Percentiles rank a stretch among this genome's conserved stretches.
These are phyloP conservation scores for Acacia acuminata DNA, from an alignment of 306 rosid genomes.

Conservation along the genomic window DNA sequence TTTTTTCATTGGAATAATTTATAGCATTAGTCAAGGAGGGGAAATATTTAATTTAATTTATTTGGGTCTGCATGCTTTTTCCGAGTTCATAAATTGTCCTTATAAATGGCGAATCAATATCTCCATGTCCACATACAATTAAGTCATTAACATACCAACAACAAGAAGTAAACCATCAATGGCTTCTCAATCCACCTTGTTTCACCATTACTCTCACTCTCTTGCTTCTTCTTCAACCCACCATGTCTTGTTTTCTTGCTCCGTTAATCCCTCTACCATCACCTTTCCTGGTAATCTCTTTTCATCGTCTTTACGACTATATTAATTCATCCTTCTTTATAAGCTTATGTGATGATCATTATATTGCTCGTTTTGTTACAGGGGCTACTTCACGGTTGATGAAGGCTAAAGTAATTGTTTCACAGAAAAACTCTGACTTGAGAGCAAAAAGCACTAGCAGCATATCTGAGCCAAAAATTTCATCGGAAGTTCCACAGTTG, in stretches of 20 bases:
- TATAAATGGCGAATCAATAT: too few species aligned
- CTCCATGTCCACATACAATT: too few species aligned
- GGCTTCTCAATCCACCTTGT: neutral
- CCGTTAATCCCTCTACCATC: neutral
- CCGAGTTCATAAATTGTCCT: too few species aligned
- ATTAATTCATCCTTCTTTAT: neutral
- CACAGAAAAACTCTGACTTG: neutral
- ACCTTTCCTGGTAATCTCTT: neutral
- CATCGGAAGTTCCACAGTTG: neutral
- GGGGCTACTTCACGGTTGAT: neutral
- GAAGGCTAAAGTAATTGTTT: neutral
- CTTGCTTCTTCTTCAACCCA: neutral
- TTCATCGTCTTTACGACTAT: neutral
- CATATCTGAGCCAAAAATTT: neutral
- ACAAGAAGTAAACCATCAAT: neutral
- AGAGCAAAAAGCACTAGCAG: neutral
- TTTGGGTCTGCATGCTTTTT: too few species aligned
- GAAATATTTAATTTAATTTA: too few species aligned
- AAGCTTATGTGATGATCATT: neutral
- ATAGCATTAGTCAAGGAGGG: neutral
- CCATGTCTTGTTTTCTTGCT: neutral
- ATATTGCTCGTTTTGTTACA: neutral
- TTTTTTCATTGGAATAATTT: too few species aligned
- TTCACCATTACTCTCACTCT: neutral
- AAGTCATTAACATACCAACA: neutral